Evolutionary conservation across 2,329 filamentous ascomycete species (phyloP), one percentile per base, ranked within the genome.

Genomic region (Aspergillus intermedius): DNA sequence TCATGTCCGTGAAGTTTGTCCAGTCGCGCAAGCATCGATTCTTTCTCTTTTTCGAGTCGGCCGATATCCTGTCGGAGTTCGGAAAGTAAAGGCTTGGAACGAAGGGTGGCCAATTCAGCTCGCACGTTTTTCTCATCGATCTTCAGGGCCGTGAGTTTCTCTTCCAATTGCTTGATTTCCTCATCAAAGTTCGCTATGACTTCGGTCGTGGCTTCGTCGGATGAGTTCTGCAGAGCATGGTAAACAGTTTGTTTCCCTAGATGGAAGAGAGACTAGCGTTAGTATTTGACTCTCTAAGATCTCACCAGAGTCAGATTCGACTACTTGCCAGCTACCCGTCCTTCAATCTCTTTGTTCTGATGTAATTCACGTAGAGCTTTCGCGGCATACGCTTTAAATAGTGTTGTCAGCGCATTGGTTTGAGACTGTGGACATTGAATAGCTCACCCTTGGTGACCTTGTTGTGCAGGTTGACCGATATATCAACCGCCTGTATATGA

Each of bases 321-420:
- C 46, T 45, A 49, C 63, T 53, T 57, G 78, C 77, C 78, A 35
- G 80, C 73, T 35, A 72, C 67, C 44, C 77, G 77, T 44, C 77
- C 79, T 57, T 79, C 79, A 39, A 86, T 79, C 55, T 79, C 67
- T 9, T 77, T 77, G 39, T 73, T 74, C 55, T 84, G 80, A 51
- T 81, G 77, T 62, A 86, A 69, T 50, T 84, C 81, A 57, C 81
- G 83, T 30, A 86, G 68, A 28, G 79, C 60, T 64, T 84, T 86
- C 23, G 75, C 75, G 21, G 81, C 75, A 40, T 79, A 73, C 10
- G 80, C 79, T 77, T 46, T 41, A 23, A 34, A 30, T 46, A 19
- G 42, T 32, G 23, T 30, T 19, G 30, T 46, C 41, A 46, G 34
- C 17, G 32, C 12, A 13, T 3, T 22, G 5, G 35, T 4, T 35